A percentile compares a stretch with the other conserved stretches of the same genome.
phyloP scores from a whole-genome alignment of 768 basidiomycete species.

The Psilocybe cyanescens region DNA sequence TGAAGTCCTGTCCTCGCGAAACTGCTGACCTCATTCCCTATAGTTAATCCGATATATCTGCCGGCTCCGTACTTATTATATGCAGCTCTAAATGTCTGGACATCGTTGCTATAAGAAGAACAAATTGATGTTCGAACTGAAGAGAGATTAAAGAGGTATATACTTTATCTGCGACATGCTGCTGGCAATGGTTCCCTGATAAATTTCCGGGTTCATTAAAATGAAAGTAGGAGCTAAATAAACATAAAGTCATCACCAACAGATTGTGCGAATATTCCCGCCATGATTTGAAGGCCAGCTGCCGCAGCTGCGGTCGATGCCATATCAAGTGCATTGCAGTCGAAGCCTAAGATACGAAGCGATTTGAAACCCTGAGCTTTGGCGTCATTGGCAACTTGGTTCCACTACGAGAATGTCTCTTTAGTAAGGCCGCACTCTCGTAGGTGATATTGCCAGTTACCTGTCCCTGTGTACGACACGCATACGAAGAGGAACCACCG shows the following conservation, averaged over 20 bases:
- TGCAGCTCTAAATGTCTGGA: slow-evolving; percentile 39
- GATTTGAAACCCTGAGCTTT: slow-evolving; percentile 34
- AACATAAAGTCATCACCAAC: slow-evolving; percentile 18
- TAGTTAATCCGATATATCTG: slow-evolving; percentile 37
- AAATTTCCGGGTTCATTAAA: background rate
- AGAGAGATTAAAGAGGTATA: slow-evolving; percentile 27
- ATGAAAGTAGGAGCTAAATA: no score
- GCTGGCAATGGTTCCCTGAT: slow-evolving; percentile 34
- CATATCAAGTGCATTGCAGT: slow-evolving; percentile 39
- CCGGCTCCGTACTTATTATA: slow-evolving; percentile 36
- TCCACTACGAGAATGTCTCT: slow-evolving; percentile 32
- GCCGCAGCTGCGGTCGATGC: slow-evolving; percentile 39
- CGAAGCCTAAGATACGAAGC: slow-evolving; percentile 41
- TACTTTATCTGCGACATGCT: slow-evolving; percentile 32
- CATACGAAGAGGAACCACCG: slow-evolving; percentile 29
- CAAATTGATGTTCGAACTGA: background rate
- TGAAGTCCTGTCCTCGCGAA: no score
- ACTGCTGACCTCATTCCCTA: slow-evolving; percentile 27
- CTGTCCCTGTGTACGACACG: slow-evolving; percentile 39
- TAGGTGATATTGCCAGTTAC: slow-evolving; percentile 13
- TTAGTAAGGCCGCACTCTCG: no score
- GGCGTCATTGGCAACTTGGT: slow-evolving; percentile 34
- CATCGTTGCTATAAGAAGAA: slow-evolving; percentile 32
- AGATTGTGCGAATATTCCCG: slow-evolving; percentile 35
- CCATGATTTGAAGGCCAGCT: slow-evolving; percentile 35